Evolutionary conservation across 1,284 basidiomycete species (phyloP), one percentile per base, ranked within the genome.

Genomic region (Apiotrichum montevideense): DNA sequence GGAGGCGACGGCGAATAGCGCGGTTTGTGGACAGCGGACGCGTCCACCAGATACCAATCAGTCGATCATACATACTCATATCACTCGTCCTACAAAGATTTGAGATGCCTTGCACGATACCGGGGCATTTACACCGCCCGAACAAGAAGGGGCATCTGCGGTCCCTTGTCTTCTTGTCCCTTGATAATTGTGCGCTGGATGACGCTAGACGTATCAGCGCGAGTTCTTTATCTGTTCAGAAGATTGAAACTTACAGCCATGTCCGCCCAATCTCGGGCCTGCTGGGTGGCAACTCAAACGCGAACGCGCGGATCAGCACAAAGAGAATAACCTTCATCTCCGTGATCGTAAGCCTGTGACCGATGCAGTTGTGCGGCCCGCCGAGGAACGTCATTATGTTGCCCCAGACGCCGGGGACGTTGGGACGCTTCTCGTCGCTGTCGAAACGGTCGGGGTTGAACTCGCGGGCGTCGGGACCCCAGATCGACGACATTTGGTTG

Each of bases 321-420:
- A 84, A 85, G 7, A 86, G 61, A 4, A 85, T 73, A 0, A 80
- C 82, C 66, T 85, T 81, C 79, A 57, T 14, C 66, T 88, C 85
- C 32, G 80, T 79, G 46, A 88, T 65, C 7, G 86, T 85, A 65
- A 88, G 87, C 62, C 81, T 80, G 32, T 58, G 64, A 11, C 46
- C 66, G 62, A 87, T 86, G 69, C 85, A 87, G 41, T 84, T 83
- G 52, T 86, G 75, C 62, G 83, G 81, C 15, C 85, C 85, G 54
- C 79, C 80, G 46, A 86, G 72, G 75, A 88, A 88, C 15, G 85
- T 86, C 57, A 87, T 67, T 35, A 81, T 80, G 64, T 84, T 83
- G 2, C 83, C 1, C 83, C 81, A 74, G 81, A 85, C 35, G 85
- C 80, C n/a, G 75, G 82, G 83, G 41, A 85, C 75, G 44, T 47